Percentiles rank a stretch among this genome's conserved stretches.
These are phyloP conservation scores for Ceratobasidium sp. DNA, from an alignment of 1,284 basidiomycete species.

Conservation along the genomic window DNA sequence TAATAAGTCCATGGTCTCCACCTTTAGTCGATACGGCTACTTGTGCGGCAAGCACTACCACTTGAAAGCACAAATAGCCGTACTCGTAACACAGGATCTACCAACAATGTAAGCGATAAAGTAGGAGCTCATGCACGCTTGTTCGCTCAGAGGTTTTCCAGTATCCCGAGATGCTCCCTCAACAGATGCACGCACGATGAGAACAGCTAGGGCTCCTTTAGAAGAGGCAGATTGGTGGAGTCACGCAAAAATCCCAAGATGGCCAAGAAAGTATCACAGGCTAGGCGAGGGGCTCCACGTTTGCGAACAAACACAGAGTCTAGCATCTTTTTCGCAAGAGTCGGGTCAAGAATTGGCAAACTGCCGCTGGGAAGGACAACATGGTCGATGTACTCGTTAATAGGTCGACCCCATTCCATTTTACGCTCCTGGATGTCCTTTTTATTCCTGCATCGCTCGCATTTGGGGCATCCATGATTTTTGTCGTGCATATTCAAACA, in stretches of 20 bases:
- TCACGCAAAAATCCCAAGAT: constrained; percentile 1
- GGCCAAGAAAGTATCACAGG: background rate
- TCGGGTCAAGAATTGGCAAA: background rate
- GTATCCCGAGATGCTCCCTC: constrained; percentile 7
- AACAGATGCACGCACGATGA: background rate
- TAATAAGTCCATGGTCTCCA: background rate
- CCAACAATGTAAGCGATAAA: too few species aligned
- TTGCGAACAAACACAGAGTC: background rate
- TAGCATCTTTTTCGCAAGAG: background rate
- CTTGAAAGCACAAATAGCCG: background rate
- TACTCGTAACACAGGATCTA: background rate
- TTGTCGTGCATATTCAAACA: background rate
- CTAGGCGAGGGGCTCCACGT: background rate
- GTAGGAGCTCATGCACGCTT: too few species aligned
- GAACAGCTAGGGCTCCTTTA: background rate
- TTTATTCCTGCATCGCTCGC: background rate
- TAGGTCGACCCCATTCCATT: constrained; percentile 1
- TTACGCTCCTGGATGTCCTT: background rate
- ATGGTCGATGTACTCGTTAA: background rate
- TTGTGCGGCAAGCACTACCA: background rate
- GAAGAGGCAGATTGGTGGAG: background rate
- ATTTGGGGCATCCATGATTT: background rate
- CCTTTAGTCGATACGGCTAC: background rate
- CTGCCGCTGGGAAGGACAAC: background rate
- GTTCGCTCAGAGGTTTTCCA: background rate